Evolutionary conservation across 1,139 yeast genomes (phyloP), one percentile per base, ranked within the genome.

Genomic region (Blastobotrys elegans): DNA sequence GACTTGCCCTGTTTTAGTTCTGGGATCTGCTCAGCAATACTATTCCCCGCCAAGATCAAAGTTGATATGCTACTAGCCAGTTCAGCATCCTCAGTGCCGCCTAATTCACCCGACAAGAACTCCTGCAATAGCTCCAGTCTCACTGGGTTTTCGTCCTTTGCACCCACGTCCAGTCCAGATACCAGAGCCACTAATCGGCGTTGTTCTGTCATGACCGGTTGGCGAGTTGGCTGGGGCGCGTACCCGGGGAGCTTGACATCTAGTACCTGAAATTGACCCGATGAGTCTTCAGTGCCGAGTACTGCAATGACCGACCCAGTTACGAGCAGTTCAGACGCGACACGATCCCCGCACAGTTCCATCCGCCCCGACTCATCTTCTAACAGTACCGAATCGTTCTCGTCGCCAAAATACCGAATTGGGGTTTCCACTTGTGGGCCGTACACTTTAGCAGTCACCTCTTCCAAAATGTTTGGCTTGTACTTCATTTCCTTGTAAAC

Each of bases 341-440:
- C 69, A 17, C 75, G 71, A 31, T 79, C 83, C 29, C 95, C 95
- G 43, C 78, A 80, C 29, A 92, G 69, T 26, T 80, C 65, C 10
- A 95, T 83, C 43, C 99, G 72, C 4, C 99, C 98, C 44, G 92
- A 82, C 61, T 90, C 97, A 65, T 94, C 98, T 64, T 92, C 98
- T 39, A 94, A 64, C 82, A 83, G 79, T 20, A 86, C 87, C 18
- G 80, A 71, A 1, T 74, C 77, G 0, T 79, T 74, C 13, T 37
- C 30, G 53, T 76, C 84, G 14, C 35, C 30, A 24, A 75, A 69
- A 52, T 80, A 82, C 27, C 75, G 67, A 40, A 66, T 69, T 2
- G 68, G 67, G 3, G 64, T 62, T 16, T 53, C 57, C 2, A 73
- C 70, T 14, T 64, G 60, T 3, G 63, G 62, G 1, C 79, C 79